Conservation (phyloP, 306 rosid species). For the Citrullus mucosospermus region DNA sequence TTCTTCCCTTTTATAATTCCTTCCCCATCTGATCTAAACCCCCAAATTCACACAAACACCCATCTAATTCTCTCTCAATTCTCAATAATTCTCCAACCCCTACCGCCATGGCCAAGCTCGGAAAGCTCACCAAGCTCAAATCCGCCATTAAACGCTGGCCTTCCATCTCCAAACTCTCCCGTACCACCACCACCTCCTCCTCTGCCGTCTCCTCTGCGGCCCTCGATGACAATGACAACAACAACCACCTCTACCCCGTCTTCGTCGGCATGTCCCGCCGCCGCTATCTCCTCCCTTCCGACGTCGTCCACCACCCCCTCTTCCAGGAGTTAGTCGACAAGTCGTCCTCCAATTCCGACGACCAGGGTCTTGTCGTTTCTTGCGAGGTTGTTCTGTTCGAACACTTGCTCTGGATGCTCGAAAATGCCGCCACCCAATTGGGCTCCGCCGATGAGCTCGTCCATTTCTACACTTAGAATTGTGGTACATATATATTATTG, state of each 20-base stretch:
- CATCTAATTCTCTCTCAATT: background rate
- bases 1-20: background rate
- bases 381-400: conserved; percentile 92
- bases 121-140: conserved; percentile 72
- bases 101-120: conserved; percentile 44
- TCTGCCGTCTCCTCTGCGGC: conserved; percentile 11
- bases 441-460: conserved; percentile 78
- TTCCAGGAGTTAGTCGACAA: conserved; percentile 68
- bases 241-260: conserved; percentile 29
- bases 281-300: conserved; percentile 50
- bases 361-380: conserved; percentile 30
- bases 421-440: conserved; percentile 49
- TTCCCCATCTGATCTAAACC: background rate
- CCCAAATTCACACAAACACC: background rate
- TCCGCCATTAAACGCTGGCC: conserved; percentile 78
- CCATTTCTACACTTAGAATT: conserved; percentile 58
- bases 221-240: background rate
- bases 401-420: conserved; percentile 89
- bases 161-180: conserved; percentile 51
- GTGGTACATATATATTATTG: background rate
- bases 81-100: background rate
- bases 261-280: conserved; percentile 71
- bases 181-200: conserved; percentile 31
- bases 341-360: conserved; percentile 15
- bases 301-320: conserved; percentile 57